These are phyloP conservation scores for Leucocoprinus birnbaumii DNA, from an alignment of 768 basidiomycete species.

Conservation along the genomic window DNA sequence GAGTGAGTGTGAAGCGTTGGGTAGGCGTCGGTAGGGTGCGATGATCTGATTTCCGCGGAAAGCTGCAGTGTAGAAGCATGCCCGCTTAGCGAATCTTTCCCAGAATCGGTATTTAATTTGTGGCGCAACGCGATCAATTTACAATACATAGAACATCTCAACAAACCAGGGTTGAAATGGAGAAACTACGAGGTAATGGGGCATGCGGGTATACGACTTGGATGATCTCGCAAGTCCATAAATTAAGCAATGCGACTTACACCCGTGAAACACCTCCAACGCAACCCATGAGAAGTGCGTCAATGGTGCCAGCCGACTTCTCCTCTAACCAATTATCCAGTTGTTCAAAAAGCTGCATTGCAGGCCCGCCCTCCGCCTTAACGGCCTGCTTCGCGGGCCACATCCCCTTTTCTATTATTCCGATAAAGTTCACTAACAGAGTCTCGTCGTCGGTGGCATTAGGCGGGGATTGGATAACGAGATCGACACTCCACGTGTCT, in stretches of 20 bases:
- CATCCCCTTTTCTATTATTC: constrained; percentile 80
- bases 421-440: constrained; percentile 71
- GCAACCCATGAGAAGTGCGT: constrained; percentile 66
- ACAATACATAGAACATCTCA: neutral
- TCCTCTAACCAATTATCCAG: constrained; percentile 75
- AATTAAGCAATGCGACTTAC: constrained; percentile 14
- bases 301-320: constrained; percentile 61
- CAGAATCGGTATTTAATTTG: neutral
- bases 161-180: neutral
- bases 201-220: neutral
- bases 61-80: neutral
- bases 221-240: neutral
- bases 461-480: constrained; percentile 60
- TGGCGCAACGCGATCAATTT: neutral
- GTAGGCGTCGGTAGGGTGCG: neutral
- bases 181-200: neutral
- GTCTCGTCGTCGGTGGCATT: constrained; percentile 20
- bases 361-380: constrained; percentile 47
- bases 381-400: constrained; percentile 71
- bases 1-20: neutral
- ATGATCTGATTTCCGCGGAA: neutral
- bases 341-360: constrained; percentile 72
- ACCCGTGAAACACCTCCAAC: constrained; percentile 58
- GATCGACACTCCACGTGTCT: constrained; percentile 68
- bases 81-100: neutral